Conservation (phyloP, 257 asterid genomes). For the Solanum raphanifolium region DNA sequence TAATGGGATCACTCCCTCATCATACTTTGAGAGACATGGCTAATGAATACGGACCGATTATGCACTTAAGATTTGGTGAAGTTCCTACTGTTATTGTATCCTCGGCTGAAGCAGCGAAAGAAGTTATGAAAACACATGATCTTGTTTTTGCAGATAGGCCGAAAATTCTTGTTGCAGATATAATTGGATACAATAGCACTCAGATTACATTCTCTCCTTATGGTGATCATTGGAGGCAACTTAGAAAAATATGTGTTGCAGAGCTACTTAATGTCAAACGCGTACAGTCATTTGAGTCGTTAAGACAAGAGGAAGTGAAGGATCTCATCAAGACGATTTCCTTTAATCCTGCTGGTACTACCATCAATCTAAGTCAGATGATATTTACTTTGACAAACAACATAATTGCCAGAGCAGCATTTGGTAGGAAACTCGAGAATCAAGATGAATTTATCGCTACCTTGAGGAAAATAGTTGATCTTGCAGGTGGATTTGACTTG, state of each 20-base stretch:
- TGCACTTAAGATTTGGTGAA: not conserved
- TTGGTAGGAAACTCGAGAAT: not conserved
- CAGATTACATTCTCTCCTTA: not conserved
- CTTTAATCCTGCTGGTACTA: not conserved
- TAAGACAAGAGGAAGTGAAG: constrained; percentile 6
- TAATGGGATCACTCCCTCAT: not conserved
- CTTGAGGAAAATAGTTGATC: not conserved
- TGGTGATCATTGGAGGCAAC: not conserved
- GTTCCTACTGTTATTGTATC: not conserved
- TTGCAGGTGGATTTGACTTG: not conserved
- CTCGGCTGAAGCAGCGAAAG: constrained; percentile 1
- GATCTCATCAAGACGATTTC: not conserved
- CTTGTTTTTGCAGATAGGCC: not conserved
- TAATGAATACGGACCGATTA: not conserved
- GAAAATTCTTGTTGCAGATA: not conserved
- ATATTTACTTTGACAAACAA: not conserved
- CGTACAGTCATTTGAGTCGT: constrained; percentile 4
- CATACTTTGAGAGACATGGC: not conserved
- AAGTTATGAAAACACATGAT: not conserved
- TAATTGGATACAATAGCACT: not conserved
- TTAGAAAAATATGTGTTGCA: not conserved
- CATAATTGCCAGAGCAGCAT: not conserved
- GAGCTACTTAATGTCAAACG: constrained; percentile 3
- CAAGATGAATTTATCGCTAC: not conserved
- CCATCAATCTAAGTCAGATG: not conserved